These are phyloP conservation scores for Whalleya microplaca DNA, from an alignment of 2,329 filamentous ascomycete genomes.

Conservation along the genomic window DNA sequence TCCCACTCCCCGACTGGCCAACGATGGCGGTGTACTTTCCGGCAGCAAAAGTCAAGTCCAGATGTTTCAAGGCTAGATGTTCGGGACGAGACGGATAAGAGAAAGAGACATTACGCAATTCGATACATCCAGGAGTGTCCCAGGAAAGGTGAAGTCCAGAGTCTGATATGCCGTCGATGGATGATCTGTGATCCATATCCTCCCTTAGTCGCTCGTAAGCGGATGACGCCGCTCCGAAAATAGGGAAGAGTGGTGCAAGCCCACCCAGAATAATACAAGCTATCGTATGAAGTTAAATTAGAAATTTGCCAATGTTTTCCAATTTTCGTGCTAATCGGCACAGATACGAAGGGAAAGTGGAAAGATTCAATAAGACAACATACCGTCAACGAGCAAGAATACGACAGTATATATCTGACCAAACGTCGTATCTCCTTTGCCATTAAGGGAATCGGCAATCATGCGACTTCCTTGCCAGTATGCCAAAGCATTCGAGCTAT, in stretches of 20 bases:
- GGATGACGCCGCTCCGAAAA: slow-evolving; percentile 61
- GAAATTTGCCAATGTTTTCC: neutral
- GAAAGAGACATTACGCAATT: slow-evolving; percentile 45
- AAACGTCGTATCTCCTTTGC: slow-evolving; percentile 36
- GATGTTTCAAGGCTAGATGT: slow-evolving; percentile 22
- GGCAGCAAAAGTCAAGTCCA: slow-evolving; percentile 34
- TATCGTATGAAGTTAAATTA: slow-evolving; percentile 30
- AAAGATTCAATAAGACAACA: slow-evolving; percentile 33
- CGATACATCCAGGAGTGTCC: slow-evolving; percentile 16
- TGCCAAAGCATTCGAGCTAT: slow-evolving; percentile 67
- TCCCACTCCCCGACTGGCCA: slow-evolving; percentile 43
- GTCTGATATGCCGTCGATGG: slow-evolving; percentile 38
- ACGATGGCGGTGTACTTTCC: slow-evolving; percentile 46
- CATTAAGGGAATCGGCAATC: slow-evolving; percentile 39
- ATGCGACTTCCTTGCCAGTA: slow-evolving; percentile 69
- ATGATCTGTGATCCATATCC: slow-evolving; percentile 57
- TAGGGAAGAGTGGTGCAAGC: slow-evolving; percentile 65
- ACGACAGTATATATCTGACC: slow-evolving; percentile 54
- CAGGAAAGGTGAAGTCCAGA: slow-evolving; percentile 6
- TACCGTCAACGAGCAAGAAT: slow-evolving; percentile 55
- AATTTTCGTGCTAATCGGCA: neutral
- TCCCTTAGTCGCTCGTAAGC: slow-evolving; percentile 61
- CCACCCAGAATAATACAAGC: slow-evolving; percentile 65
- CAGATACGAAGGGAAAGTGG: too few relatives aligned
- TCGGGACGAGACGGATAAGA: slow-evolving; percentile 49